Conservation (phyloP, 1,284 basidiomycete species). For the Puccinia horiana region DNA sequence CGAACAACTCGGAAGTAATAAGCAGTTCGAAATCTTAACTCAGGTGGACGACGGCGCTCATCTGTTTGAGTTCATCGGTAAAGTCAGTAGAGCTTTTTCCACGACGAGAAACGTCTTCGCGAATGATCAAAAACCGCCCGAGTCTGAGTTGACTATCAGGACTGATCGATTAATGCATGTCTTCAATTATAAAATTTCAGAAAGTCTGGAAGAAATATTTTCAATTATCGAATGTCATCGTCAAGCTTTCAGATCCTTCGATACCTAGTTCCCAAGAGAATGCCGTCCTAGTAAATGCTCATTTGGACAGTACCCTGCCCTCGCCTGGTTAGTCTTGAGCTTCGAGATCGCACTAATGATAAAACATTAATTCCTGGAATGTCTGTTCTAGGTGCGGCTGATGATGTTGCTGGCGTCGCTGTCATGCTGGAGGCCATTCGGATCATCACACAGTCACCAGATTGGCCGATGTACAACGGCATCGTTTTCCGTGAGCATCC, state of each 20-base stretch:
- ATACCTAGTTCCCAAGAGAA: constrained; percentile 69
- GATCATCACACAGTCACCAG: constrained; percentile 73
- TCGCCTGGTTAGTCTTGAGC: constrained; percentile 58
- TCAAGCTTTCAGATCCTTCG: constrained; percentile 82
- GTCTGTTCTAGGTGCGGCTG: constrained; percentile 79
- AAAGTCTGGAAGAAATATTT: constrained; percentile 89
- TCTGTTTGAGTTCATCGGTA: constrained; percentile 64
- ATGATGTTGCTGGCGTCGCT: constrained; percentile 66
- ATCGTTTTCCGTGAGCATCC: constrained; percentile 75
- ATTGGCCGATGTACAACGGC: constrained; percentile 74
- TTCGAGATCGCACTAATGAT: background rate
- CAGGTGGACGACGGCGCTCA: constrained; percentile 82
- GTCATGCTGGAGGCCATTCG: constrained; percentile 88
- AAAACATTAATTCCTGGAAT: constrained; percentile 57
- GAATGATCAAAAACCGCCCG: too few relatives aligned
- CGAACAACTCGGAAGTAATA: constrained; percentile 61
- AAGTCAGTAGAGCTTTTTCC: constrained; percentile 49
- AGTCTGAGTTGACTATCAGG: too few relatives aligned
- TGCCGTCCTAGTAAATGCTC: constrained; percentile 83
- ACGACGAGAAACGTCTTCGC: background rate
- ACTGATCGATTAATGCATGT: constrained; percentile 39
- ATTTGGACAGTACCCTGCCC: constrained; percentile 72
- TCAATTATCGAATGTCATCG: constrained; percentile 80
- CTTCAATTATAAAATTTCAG: constrained; percentile 57
- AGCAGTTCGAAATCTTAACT: constrained; percentile 81